phyloP scores from a whole-genome alignment of 83 land plant species.

The Picea abies region DNA sequence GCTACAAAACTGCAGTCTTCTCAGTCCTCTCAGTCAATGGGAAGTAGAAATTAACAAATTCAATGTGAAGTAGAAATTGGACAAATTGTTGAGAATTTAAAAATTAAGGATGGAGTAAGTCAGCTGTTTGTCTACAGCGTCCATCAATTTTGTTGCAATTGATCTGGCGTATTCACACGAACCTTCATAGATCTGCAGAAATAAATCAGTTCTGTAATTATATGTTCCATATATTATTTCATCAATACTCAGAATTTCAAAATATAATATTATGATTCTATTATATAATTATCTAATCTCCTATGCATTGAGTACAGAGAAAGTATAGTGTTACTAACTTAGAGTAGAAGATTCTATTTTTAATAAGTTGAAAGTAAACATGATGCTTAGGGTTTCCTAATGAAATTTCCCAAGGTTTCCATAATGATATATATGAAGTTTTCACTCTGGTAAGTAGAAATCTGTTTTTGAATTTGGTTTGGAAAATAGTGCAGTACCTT shows the following conservation, averaged over 20 bases:
- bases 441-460: background rate
- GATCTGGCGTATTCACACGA: conserved; percentile 61
- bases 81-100: background rate
- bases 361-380: background rate
- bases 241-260: background rate
- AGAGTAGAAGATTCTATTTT: background rate
- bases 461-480: no score
- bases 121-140: conserved; percentile 44
- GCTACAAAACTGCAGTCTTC: conserved; percentile 2
- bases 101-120: background rate
- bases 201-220: background rate
- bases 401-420: background rate
- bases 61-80: background rate
- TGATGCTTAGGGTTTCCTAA: no score
- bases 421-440: background rate
- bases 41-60: background rate
- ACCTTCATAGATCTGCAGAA: conserved; percentile 59
- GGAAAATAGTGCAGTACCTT: conserved; percentile 40
- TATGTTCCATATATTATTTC: background rate
- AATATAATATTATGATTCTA: background rate
- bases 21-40: background rate
- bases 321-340: background rate
- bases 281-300: background rate
- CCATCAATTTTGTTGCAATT: conserved; percentile 61
- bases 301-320: background rate